Evolutionary conservation across 1,139 yeast species (phyloP).

Genomic region (Candida sp.): DNA sequence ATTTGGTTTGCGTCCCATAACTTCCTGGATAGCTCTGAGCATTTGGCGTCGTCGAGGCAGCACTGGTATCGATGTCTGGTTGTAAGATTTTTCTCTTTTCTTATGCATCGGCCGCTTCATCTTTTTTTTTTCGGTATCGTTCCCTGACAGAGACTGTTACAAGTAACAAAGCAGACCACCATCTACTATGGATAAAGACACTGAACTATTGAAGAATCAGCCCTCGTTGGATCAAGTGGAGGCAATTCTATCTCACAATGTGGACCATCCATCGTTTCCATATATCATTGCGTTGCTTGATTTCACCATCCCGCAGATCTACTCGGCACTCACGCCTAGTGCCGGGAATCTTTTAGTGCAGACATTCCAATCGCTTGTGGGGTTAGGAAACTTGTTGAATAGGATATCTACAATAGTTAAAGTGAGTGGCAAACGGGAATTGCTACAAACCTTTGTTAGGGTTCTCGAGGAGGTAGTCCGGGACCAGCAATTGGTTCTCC

Average conservation of each 20-base stretch:
- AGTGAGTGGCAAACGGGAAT: constrained; percentile 1
- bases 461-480: constrained; percentile 21
- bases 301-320: constrained; percentile 31
- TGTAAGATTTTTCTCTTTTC: not conserved
- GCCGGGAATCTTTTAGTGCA: constrained; percentile 14
- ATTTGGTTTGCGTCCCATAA: not conserved
- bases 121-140: not conserved
- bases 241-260: constrained; percentile 12
- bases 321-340: constrained; percentile 18
- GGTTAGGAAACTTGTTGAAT: constrained; percentile 33
- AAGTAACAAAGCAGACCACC: not conserved
- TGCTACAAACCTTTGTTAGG: constrained; percentile 11
- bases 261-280: constrained; percentile 11
- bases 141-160: not conserved
- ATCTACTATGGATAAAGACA: constrained; percentile 10
- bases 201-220: constrained; percentile 21
- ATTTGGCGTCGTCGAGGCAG: not conserved
- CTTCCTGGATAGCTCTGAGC: not conserved
- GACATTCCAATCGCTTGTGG: constrained; percentile 26
- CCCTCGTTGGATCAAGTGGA: constrained; percentile 23
- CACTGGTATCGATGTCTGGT: not conserved
- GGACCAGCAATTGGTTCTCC: constrained; percentile 19
- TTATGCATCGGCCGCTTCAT: too few species aligned
- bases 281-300: constrained; percentile 31
- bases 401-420: constrained; percentile 15